phyloP scores from a whole-genome alignment of 331 rosid species.

The Pyracantha coccinea region DNA sequence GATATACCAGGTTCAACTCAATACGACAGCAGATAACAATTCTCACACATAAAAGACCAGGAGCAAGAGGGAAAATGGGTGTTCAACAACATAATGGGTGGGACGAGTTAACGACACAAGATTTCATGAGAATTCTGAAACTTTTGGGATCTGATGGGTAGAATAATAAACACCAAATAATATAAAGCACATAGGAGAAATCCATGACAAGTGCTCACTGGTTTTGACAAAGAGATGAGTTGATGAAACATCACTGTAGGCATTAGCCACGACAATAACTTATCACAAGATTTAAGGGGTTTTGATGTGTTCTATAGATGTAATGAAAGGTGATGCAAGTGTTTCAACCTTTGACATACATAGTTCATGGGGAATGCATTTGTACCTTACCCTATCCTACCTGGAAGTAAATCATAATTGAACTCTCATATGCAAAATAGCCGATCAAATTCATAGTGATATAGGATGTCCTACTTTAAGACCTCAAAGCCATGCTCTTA shows the following conservation, averaged over 20 bases:
- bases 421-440: neutral
- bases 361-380: neutral
- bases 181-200: neutral
- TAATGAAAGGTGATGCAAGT: neutral
- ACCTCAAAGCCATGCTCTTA: neutral
- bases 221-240: neutral
- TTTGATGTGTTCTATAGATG: neutral
- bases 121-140: neutral
- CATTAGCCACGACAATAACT: neutral
- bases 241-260: neutral
- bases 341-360: neutral
- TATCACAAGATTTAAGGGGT: neutral
- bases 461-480: neutral
- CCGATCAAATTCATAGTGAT: neutral
- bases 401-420: neutral
- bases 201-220: neutral
- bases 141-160: neutral
- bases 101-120: neutral
- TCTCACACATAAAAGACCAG: neutral
- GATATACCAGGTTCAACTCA: neutral
- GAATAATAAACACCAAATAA: neutral
- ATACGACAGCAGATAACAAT: neutral
- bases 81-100: neutral
- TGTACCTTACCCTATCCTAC: neutral
- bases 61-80: neutral